phyloP scores from a whole-genome alignment of 257 asterid genomes.

The Henckelia pumila region DNA sequence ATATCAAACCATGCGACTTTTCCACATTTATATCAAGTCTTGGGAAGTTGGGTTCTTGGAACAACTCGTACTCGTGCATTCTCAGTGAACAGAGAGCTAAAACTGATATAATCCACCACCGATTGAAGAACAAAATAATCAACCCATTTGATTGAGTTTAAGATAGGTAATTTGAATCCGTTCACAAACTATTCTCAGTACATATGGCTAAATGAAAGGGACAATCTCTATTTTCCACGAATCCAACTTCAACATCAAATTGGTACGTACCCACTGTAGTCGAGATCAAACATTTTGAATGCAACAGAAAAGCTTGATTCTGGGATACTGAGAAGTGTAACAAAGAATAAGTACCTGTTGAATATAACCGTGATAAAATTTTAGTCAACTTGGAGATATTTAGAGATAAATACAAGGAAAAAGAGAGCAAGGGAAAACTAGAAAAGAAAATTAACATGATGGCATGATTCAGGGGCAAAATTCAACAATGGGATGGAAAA shows the following conservation, averaged over 20 bases:
- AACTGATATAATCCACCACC: too few relatives aligned
- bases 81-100: too few relatives aligned
- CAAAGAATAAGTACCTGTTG: slow-evolving; percentile 86
- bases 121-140: too few relatives aligned
- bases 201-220: background rate
- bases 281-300: slow-evolving; percentile 93
- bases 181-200: too few relatives aligned
- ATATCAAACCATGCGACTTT: background rate
- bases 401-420: slow-evolving; percentile 21
- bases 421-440: background rate
- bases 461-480: background rate
- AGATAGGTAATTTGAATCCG: too few relatives aligned
- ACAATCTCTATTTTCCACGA: background rate
- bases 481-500: background rate
- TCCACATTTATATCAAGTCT: background rate
- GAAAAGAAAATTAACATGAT: background rate
- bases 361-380: slow-evolving; percentile 22
- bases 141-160: too few relatives aligned
- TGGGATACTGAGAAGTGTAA: slow-evolving; percentile 84
- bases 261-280: slow-evolving; percentile 63
- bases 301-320: slow-evolving; percentile 90
- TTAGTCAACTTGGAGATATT: slow-evolving; percentile 20
- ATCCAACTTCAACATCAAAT: slow-evolving; percentile 26
- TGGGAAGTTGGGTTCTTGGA: background rate
- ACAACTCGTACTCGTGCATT: background rate